Percentiles rank a stretch among this genome's conserved stretches.
Evolutionary conservation across 1,139 yeast species (phyloP).

Genomic region (Kodamaea ohmeri): DNA sequence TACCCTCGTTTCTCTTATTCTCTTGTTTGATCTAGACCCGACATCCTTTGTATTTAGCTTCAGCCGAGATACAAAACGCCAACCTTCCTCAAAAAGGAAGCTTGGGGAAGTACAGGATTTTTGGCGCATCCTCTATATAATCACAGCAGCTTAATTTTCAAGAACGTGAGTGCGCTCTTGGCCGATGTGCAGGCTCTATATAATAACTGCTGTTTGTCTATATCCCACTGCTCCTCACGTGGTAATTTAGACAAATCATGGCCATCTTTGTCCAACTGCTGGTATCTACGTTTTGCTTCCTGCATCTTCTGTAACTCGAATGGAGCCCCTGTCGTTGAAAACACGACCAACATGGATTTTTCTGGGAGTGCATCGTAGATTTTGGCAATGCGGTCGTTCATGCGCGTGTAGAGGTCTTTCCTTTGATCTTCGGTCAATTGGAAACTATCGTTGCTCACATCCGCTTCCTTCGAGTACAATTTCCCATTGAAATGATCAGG

Average conservation of each 20-base stretch:
- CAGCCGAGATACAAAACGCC: too few relatives aligned
- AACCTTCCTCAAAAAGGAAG: too few relatives aligned
- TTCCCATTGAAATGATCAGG: slow-evolving; percentile 15
- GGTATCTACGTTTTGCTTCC: slow-evolving; percentile 34
- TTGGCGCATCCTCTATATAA: too few relatives aligned
- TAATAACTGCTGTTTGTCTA: slow-evolving; percentile 42
- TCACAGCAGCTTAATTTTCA: slow-evolving; percentile 19
- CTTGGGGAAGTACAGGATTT: too few relatives aligned
- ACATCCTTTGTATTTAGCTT: too few relatives aligned
- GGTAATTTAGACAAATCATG: slow-evolving; percentile 38
- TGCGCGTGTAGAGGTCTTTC: slow-evolving; percentile 8
- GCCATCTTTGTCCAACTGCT: slow-evolving; percentile 36
- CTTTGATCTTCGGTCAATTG: slow-evolving; percentile 9
- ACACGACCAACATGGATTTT: slow-evolving; percentile 57
- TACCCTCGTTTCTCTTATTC: too few relatives aligned
- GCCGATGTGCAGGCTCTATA: slow-evolving; percentile 45
- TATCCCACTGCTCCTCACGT: slow-evolving; percentile 51
- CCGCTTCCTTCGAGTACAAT: slow-evolving; percentile 6
- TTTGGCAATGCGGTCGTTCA: slow-evolving; percentile 45
- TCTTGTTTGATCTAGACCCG: too few relatives aligned
- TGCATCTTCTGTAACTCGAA: slow-evolving; percentile 50
- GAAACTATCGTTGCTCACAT: slow-evolving; percentile 2
- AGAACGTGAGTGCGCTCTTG: slow-evolving; percentile 54
- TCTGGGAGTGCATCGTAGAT: slow-evolving; percentile 56
- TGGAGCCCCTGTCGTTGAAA: slow-evolving; percentile 65